A percentile compares a stretch with the other conserved stretches of the same genome.
These are phyloP conservation scores for Hordeum marinum DNA, from an alignment of 176 grass and related monocot species.

Conservation along the genomic window DNA sequence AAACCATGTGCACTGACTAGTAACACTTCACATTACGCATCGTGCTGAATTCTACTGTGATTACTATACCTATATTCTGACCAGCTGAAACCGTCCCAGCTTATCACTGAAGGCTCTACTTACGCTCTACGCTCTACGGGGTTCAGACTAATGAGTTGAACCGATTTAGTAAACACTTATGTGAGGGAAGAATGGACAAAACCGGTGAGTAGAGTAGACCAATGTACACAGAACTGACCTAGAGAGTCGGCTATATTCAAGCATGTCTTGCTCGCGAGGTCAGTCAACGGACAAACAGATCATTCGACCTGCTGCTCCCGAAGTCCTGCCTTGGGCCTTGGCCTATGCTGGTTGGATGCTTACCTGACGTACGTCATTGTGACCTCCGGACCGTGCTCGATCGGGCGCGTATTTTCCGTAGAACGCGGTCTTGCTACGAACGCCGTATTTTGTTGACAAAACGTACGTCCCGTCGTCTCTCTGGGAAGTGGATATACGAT, in stretches of 20 bases:
- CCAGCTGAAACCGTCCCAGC: background rate
- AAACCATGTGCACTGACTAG: background rate
- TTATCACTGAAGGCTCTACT: constrained; percentile 6
- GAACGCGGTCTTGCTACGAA: background rate
- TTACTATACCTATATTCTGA: constrained; percentile 15
- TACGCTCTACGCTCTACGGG: background rate
- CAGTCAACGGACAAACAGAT: constrained; percentile 5
- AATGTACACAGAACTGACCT: background rate
- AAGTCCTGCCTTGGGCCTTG: background rate
- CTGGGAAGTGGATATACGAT: background rate
- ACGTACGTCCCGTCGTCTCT: background rate
- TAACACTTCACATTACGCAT: background rate
- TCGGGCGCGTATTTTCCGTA: background rate
- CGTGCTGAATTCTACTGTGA: constrained; percentile 13
- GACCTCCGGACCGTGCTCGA: constrained; percentile 14
- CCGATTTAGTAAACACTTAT: background rate
- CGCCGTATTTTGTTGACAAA: constrained; percentile 28
- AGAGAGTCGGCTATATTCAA: background rate
- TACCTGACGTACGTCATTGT: background rate
- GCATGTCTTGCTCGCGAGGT: background rate
- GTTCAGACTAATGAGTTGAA: constrained; percentile 5
- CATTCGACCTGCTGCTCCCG: background rate
- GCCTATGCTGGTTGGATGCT: background rate
- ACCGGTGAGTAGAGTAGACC: background rate
- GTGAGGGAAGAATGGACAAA: background rate